Percentiles rank a stretch among this genome's conserved stretches.
phyloP scores from a whole-genome alignment of 2,329 filamentous ascomycete genomes.

The Trichoderma brevicompactum region DNA sequence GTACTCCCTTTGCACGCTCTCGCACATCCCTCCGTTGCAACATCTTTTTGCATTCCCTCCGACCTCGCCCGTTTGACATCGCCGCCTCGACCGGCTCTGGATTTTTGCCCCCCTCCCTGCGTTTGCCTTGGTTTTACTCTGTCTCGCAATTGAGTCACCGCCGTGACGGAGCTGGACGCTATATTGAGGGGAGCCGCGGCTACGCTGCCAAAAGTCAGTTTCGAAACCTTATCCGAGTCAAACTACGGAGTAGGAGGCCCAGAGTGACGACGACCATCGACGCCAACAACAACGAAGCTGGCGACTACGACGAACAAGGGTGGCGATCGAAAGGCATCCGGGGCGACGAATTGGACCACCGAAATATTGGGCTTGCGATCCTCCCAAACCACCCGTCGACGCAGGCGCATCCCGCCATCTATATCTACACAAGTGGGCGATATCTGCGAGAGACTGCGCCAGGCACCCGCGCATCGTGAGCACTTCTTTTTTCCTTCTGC shows the following conservation, averaged over 20 bases:
- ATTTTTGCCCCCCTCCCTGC: conserved; percentile 21
- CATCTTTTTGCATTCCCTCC: conserved; percentile 28
- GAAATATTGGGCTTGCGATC: conserved; percentile 21
- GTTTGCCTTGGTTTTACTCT: conserved; percentile 26
- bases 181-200: conserved; percentile 4
- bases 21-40: conserved; percentile 22
- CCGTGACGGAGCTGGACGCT: conserved; percentile 1
- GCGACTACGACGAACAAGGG: conserved; percentile 12
- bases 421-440: conserved; percentile 12
- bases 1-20: conserved; percentile 6
- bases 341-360: conserved; percentile 5
- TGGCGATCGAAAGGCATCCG: conserved; percentile 2
- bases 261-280: background rate
- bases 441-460: conserved; percentile 11
- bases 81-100: background rate
- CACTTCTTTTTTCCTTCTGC: conserved; percentile 12
- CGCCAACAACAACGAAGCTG: conserved; percentile 11
- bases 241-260: background rate
- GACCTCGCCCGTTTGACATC: conserved; percentile 13
- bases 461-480: conserved; percentile 26
- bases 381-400: conserved; percentile 1
- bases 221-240: conserved; percentile 20
- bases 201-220: conserved; percentile 20
- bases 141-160: conserved; percentile 28
- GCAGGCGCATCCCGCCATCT: conserved; percentile 11